phyloP scores from a whole-genome alignment of 345 rosid species.

The Ceriops tagal region DNA sequence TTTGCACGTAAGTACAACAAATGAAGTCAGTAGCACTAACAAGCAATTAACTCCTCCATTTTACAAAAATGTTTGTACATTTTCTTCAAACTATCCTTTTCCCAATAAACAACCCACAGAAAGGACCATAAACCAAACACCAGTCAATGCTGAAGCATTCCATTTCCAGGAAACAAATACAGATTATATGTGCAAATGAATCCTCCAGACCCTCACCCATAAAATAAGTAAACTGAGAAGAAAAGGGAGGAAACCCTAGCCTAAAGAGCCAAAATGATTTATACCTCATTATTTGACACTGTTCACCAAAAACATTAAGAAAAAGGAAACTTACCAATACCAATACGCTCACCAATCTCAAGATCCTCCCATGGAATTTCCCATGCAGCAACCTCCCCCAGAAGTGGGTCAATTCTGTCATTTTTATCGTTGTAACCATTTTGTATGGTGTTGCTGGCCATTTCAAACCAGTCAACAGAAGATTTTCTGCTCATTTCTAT shows the following conservation, averaged over 20 bases:
- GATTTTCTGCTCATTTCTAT: slow-evolving; percentile 35
- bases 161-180: too few relatives aligned
- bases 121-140: too few relatives aligned
- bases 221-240: not conserved
- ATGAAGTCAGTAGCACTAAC: too few relatives aligned
- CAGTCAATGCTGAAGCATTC: too few relatives aligned
- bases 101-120: too few relatives aligned
- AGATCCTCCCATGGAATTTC: slow-evolving; percentile 97
- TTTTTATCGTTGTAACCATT: slow-evolving; percentile 35
- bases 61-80: too few relatives aligned
- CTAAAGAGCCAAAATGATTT: not conserved
- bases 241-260: not conserved
- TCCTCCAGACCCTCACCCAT: too few relatives aligned
- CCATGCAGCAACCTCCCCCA: slow-evolving; percentile 80
- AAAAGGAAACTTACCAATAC: slow-evolving; percentile 67
- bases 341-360: slow-evolving; percentile 96
- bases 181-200: too few relatives aligned
- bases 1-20: too few relatives aligned
- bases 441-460: slow-evolving; percentile 24
- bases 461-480: slow-evolving; percentile 30
- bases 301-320: slow-evolving; percentile 1
- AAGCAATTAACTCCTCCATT: too few relatives aligned
- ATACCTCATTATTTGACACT: not conserved
- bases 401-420: slow-evolving; percentile 60
- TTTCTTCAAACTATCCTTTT: too few relatives aligned